Conservation (phyloP, 1,139 yeast species). For the Sugiyamaella pinicola region DNA sequence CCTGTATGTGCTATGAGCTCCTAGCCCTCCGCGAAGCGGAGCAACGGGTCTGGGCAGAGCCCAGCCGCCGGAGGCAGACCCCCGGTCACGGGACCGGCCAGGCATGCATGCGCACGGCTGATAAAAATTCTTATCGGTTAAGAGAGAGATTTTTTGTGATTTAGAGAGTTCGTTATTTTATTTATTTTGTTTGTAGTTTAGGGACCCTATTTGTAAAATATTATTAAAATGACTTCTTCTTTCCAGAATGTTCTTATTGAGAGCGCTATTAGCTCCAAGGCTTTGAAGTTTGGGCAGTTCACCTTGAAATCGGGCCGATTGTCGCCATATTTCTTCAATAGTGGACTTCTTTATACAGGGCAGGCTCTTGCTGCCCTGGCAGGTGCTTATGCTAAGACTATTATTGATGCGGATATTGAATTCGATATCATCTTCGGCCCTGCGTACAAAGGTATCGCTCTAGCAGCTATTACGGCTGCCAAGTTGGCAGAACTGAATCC, state of each 20-base stretch:
- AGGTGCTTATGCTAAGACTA: slow-evolving; percentile 84
- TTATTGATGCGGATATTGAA: slow-evolving; percentile 74
- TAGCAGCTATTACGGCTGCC: slow-evolving; percentile 90
- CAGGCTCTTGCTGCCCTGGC: slow-evolving; percentile 76
- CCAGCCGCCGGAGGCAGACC: slow-evolving; percentile 4
- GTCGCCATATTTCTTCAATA: slow-evolving; percentile 96
- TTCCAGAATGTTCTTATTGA: slow-evolving; percentile 64
- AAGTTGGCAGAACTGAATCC: slow-evolving; percentile 82
- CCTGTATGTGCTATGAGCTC: too few relatives aligned
- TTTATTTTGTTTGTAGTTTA: background rate
- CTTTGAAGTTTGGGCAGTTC: slow-evolving; percentile 83
- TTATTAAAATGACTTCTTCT: slow-evolving; percentile 7
- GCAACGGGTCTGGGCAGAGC: slow-evolving; percentile 1
- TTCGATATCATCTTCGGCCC: slow-evolving; percentile 96
- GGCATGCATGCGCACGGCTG: slow-evolving; percentile 10
- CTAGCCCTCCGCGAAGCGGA: background rate
- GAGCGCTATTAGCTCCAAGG: slow-evolving; percentile 76
- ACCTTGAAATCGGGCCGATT: slow-evolving; percentile 88
- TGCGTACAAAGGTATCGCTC: slow-evolving; percentile 96
- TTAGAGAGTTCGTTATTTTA: background rate
- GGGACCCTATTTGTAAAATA: background rate
- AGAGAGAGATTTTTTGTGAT: background rate
- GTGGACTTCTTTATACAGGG: slow-evolving; percentile 87
- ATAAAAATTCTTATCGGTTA: background rate
- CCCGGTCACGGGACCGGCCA: slow-evolving; percentile 4